A percentile compares a stretch with the other conserved stretches of the same genome.
phyloP scores from a whole-genome alignment of 2,329 filamentous ascomycete species.

The Sporothrix schenckii region DNA sequence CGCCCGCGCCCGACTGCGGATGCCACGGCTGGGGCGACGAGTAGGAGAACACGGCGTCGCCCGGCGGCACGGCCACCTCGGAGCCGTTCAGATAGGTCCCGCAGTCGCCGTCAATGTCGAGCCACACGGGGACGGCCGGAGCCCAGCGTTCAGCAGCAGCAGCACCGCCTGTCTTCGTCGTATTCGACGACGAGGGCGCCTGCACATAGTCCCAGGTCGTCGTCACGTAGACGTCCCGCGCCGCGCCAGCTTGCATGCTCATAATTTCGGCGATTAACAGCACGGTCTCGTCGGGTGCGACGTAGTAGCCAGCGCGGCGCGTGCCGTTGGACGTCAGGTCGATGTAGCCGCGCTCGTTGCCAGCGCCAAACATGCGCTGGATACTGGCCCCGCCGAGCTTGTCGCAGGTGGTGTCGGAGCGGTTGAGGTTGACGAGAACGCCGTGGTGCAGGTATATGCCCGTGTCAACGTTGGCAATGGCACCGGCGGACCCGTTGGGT shows the following conservation, averaged over 20 bases:
- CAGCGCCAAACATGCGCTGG: slow-evolving; percentile 35
- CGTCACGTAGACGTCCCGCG: slow-evolving; percentile 35
- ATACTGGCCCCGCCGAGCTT: not conserved
- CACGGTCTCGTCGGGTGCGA: slow-evolving; percentile 33
- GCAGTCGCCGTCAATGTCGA: slow-evolving; percentile 39
- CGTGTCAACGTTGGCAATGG: slow-evolving; percentile 41
- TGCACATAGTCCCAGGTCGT: slow-evolving; percentile 38
- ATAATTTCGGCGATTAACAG: slow-evolving; percentile 35
- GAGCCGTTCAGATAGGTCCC: slow-evolving; percentile 27
- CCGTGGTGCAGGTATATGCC: slow-evolving; percentile 42
- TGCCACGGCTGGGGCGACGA: slow-evolving; percentile 34
- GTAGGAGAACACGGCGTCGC: slow-evolving; percentile 29
- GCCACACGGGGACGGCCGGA: slow-evolving; percentile 36
- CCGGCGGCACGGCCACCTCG: slow-evolving; percentile 32
- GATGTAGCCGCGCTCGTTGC: slow-evolving; percentile 37
- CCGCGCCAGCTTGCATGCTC: slow-evolving; percentile 33
- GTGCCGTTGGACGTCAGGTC: slow-evolving; percentile 37
- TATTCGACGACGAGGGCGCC: not conserved
- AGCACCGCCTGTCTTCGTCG: not conserved
- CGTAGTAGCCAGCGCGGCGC: slow-evolving; percentile 36
- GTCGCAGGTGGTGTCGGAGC: slow-evolving; percentile 35
- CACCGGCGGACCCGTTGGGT: slow-evolving; percentile 33
- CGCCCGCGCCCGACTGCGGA: not conserved
- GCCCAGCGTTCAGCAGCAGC: slow-evolving; percentile 30
- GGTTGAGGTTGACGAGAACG: slow-evolving; percentile 34